Percentiles rank a stretch among this genome's conserved stretches.
Evolutionary conservation across 225 moss, liverwort and hornwort species (phyloP).

Genomic region (Ulota crispa): DNA sequence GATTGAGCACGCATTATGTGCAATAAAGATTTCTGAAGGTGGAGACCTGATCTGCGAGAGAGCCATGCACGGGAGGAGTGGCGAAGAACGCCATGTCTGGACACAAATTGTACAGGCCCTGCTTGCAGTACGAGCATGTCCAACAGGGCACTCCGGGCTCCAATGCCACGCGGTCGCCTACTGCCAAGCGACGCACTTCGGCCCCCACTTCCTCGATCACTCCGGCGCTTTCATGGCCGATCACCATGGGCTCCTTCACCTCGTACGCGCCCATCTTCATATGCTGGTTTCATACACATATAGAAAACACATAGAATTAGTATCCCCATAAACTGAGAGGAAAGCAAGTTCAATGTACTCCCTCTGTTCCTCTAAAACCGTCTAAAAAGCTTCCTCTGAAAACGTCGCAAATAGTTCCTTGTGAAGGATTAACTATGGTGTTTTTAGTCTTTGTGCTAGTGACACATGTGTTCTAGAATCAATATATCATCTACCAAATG

Average conservation of each 20-base stretch:
- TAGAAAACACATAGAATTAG: too few species aligned
- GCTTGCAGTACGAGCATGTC: conserved; percentile 63
- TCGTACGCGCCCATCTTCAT: conserved; percentile 49
- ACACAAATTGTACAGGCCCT: conserved; percentile 77
- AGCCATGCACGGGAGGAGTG: conserved; percentile 79
- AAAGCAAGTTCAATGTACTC: too few species aligned
- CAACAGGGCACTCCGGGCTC: conserved; percentile 84
- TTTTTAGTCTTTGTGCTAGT: too few species aligned
- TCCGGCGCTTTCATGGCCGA: conserved; percentile 83
- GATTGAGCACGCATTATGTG: neutral
- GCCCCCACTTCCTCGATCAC: conserved; percentile 70
- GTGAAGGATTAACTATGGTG: too few species aligned
- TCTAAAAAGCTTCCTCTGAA: too few species aligned
- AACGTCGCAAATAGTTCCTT: too few species aligned
- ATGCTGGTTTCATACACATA: conserved; percentile 6
- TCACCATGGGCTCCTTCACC: conserved; percentile 87
- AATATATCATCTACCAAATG: too few species aligned
- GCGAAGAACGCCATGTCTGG: conserved; percentile 90
- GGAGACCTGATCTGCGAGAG: conserved; percentile 70
- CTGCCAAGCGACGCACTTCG: conserved; percentile 52
- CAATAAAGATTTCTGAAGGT: neutral
- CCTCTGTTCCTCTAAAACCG: too few species aligned
- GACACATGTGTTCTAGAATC: too few species aligned
- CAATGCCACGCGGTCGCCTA: conserved; percentile 78
- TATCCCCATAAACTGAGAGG: too few species aligned